Conservation (phyloP, 306 rosid genomes). For the Erythrophleum fordii region DNA sequence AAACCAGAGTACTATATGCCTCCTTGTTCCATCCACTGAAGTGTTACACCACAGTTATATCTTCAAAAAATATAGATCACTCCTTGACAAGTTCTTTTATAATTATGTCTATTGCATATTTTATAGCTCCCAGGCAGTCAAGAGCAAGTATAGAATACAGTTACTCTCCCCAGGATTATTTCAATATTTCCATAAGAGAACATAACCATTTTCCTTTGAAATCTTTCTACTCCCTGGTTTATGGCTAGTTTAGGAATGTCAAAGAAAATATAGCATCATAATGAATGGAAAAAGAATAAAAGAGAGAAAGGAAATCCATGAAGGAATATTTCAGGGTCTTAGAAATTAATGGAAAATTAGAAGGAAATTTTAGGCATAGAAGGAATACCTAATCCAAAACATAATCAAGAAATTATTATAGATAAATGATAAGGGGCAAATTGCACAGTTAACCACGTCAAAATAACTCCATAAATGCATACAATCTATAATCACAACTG, state of each 20-base stretch:
- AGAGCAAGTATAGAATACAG: neutral
- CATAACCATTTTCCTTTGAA: neutral
- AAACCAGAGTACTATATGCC: neutral
- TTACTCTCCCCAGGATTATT: conserved; percentile 10
- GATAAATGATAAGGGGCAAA: too few species aligned
- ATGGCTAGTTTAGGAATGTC: conserved; percentile 17
- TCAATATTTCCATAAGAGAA: neutral
- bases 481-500: neutral
- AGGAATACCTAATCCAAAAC: neutral
- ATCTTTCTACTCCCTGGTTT: neutral
- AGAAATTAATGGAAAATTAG: conserved; percentile 1
- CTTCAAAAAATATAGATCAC: neutral
- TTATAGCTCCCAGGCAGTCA: neutral
- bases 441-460: neutral
- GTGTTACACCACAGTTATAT: neutral
- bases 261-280: neutral
- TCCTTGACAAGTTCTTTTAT: neutral
- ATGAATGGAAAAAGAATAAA: too few species aligned
- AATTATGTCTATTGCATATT: neutral
- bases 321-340: neutral
- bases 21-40: neutral
- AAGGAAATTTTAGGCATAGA: neutral
- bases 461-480: conserved; percentile 16
- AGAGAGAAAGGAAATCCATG: neutral
- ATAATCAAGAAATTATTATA: too few species aligned